These are phyloP conservation scores for Phalaenopsis aphrodite DNA, from an alignment of 106 monocot genomes.

Conservation along the genomic window DNA sequence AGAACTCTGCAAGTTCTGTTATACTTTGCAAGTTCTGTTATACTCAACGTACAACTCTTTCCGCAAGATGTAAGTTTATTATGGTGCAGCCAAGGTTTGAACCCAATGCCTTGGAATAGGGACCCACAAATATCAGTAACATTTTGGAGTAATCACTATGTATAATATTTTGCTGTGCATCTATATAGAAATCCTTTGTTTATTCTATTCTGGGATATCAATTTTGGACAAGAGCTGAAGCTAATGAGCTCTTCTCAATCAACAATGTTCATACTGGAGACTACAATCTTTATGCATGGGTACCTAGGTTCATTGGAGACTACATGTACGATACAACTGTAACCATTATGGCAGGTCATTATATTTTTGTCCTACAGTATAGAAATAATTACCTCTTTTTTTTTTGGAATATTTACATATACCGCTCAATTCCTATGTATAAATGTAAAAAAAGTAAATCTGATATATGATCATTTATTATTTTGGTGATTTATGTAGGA, in stretches of 20 bases:
- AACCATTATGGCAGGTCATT: slow-evolving; percentile 38
- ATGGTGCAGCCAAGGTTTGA: too few species aligned
- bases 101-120: too few species aligned
- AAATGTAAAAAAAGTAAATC: too few species aligned
- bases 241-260: slow-evolving; percentile 43
- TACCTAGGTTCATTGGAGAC: slow-evolving; percentile 74
- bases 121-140: background rate
- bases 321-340: slow-evolving; percentile 43
- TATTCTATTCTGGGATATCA: slow-evolving; percentile 58
- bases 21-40: too few species aligned
- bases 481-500: slow-evolving; percentile 19
- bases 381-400: background rate
- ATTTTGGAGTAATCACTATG: background rate
- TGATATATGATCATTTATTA: background rate
- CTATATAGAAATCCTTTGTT: background rate
- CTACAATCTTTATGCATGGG: slow-evolving; percentile 82
- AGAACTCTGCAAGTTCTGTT: too few species aligned
- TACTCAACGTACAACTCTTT: too few species aligned
- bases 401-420: too few species aligned
- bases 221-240: slow-evolving; percentile 64
- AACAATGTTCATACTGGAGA: slow-evolving; percentile 39
- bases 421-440: too few species aligned
- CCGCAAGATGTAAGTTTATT: too few species aligned
- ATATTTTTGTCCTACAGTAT: background rate
- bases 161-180: background rate